These are phyloP conservation scores for Exophiala viscosa DNA, from an alignment of 2,329 filamentous ascomycete species.

Conservation along the genomic window DNA sequence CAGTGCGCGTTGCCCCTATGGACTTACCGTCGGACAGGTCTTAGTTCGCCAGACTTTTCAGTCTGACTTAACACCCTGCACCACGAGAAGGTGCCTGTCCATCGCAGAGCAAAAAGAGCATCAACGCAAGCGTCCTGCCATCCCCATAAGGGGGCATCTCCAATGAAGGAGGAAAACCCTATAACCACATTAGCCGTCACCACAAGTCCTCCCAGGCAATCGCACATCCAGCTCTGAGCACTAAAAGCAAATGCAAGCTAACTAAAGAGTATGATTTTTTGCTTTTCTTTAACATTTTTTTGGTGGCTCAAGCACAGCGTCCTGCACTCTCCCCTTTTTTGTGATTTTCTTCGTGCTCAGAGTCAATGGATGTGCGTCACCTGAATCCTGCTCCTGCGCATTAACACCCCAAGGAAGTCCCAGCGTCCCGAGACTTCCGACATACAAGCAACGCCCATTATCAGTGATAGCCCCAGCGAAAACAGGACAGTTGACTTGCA, in stretches of 20 bases:
- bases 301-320: slow-evolving; percentile 7
- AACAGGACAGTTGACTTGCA: slow-evolving; percentile 7
- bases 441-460: slow-evolving; percentile 13
- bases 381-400: slow-evolving; percentile 12
- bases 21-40: slow-evolving; percentile 5
- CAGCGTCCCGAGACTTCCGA: slow-evolving; percentile 15
- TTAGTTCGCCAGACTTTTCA: slow-evolving; percentile 1
- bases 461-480: slow-evolving; percentile 24
- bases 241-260: slow-evolving; percentile 3
- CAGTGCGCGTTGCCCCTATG: too few species aligned
- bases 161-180: too few species aligned
- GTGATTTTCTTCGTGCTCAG: slow-evolving; percentile 5
- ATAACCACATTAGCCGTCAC: too few species aligned
- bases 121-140: too few species aligned
- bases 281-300: slow-evolving; percentile 15
- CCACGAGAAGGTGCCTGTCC: slow-evolving; percentile 16
- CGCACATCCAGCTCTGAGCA: neutral
- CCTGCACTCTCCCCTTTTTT: slow-evolving; percentile 14
- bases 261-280: slow-evolving; percentile 20
- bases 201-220: neutral
- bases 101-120: slow-evolving; percentile 5
- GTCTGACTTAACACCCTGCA: slow-evolving; percentile 13
- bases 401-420: slow-evolving; percentile 3
- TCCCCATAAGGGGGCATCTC: too few species aligned
- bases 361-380: slow-evolving; percentile 1